A percentile compares a stretch with the other conserved stretches of the same genome.
These are phyloP conservation scores for Sporothrix sp. DNA, from an alignment of 2,329 filamentous ascomycete genomes.

Conservation along the genomic window DNA sequence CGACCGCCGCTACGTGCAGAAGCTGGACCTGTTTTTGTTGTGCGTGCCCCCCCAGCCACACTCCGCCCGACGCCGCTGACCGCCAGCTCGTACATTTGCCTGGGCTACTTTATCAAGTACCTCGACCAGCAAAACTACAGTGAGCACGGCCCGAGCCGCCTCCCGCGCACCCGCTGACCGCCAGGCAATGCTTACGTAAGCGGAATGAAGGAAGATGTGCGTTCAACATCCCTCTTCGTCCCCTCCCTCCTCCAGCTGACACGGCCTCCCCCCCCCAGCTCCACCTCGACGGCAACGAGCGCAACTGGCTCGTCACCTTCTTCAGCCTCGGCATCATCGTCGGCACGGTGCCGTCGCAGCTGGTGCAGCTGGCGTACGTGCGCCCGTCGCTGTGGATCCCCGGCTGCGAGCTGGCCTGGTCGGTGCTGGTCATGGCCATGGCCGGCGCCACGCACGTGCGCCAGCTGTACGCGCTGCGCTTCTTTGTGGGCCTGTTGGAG, in stretches of 20 bases:
- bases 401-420: constrained; percentile 22
- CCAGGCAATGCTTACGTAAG: constrained; percentile 30
- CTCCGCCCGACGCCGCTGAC: neutral
- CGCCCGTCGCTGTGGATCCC: constrained; percentile 26
- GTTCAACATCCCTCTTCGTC: constrained; percentile 22
- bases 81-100: constrained; percentile 27
- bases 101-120: constrained; percentile 47
- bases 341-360: constrained; percentile 51
- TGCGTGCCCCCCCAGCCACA: neutral
- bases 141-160: too few relatives aligned
- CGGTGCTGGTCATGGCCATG: constrained; percentile 24
- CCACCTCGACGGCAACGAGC: constrained; percentile 29
- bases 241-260: neutral
- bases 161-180: too few relatives aligned
- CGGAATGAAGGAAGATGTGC: constrained; percentile 31
- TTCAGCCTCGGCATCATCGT: constrained; percentile 43
- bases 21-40: constrained; percentile 13
- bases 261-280: constrained; percentile 15
- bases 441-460: constrained; percentile 22
- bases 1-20: constrained; percentile 15
- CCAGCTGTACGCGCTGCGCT: constrained; percentile 24
- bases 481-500: constrained; percentile 25
- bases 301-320: constrained; percentile 28
- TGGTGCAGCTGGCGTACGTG: constrained; percentile 31
- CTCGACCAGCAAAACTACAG: constrained; percentile 27